Base-by-base conservation (phyloP, 352 stramenopile species). In the Globisporangium uncinulatum region DNA sequence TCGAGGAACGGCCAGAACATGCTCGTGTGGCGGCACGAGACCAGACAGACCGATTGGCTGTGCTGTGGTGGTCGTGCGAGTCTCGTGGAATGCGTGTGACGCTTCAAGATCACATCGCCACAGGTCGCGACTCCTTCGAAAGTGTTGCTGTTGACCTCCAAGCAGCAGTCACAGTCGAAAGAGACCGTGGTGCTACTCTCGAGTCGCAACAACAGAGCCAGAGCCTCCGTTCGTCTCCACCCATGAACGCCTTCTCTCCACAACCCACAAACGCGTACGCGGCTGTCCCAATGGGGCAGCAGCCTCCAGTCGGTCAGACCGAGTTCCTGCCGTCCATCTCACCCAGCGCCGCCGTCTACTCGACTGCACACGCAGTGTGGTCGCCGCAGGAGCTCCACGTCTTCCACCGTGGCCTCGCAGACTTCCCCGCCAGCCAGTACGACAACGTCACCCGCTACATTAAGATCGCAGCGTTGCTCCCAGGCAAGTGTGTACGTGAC, bases 371-470 rank as follows among this genome's bases (percentile, higher is more conserved):
- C 51, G 61, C 83, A 0, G 54, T 68, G 11, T 92, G 83, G 83
- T 69, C 74, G 7, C 31, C 66, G 0, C 74, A 88, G 34, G 83
- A 92, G 55, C 70, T 89, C 31, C 79, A 92, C 52, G 66, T 73
- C 20, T 66, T 92, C 31, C 77, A 85, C 44, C 54, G 70, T 34
- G 80, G 74, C 6, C 69, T 93, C 50, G 56, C 60, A 0, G 69
- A 80, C 39, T 93, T 83, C 62, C 73, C 76, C 0, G 57, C 61
- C 43, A 73, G 86, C 46, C 57, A 79, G 31, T 87, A 79, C 60
- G 80, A 91, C 57, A 89, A 87, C 53, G 76, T 91, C 50, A 93
- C 83, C n/a, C 74, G 80, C 9, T 93, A 89, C 68, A 88, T 91
- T 67, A 89, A 89, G 60, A 83, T 91, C 53, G 83, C 83, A 4